Evolutionary conservation across 2,329 filamentous ascomycete species (phyloP), one percentile per base, ranked within the genome.

Genomic region (Rhynchosporium agropyri): DNA sequence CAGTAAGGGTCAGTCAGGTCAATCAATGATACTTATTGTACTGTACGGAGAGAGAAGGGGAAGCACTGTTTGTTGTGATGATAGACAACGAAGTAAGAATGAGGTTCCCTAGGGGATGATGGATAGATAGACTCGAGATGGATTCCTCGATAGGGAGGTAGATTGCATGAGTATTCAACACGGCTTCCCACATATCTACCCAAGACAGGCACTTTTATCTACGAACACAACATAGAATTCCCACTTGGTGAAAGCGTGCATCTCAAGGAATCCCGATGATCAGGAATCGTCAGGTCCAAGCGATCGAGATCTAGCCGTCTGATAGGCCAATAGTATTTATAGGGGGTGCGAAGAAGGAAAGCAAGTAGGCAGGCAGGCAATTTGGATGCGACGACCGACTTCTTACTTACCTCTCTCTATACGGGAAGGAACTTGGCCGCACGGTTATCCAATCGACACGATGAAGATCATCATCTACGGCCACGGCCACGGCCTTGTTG

Each of bases 271-370:
- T 38, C 31, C 12, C 50, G 15, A 31, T 33, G 38, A 56, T 43
- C 53, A 56, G 5, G 26, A 31, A 42, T 40, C 20, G 33, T 42
- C 38, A 55, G 53, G 53, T 43, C 38, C 20, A 29, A 56, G 38
- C 53, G 36, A 56, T 31, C 28, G 4, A 42, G 53, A 43, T 43
- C n/a, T 38, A n/a, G 8, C 6, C 3, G 7, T 43, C 10, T 56
- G 53, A 56, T 56, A 43, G 53, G 53, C 6, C 20, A 13, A 43
- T 28, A 43, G 36, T 28, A 40, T 38, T 36, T 31, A 56, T 43
- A 38, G 53, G 53, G 53, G 50, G 50, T 53, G 50, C 26, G 33
- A 53, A 31, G 50, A 36, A 31, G 38, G 36, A 43, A 56, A 29
- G 38, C 31, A 38, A 51, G 28, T 3, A 51, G 40, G 53, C 36